phyloP scores from a whole-genome alignment of 2,329 filamentous ascomycete species.

The Diaporthe sp. region DNA sequence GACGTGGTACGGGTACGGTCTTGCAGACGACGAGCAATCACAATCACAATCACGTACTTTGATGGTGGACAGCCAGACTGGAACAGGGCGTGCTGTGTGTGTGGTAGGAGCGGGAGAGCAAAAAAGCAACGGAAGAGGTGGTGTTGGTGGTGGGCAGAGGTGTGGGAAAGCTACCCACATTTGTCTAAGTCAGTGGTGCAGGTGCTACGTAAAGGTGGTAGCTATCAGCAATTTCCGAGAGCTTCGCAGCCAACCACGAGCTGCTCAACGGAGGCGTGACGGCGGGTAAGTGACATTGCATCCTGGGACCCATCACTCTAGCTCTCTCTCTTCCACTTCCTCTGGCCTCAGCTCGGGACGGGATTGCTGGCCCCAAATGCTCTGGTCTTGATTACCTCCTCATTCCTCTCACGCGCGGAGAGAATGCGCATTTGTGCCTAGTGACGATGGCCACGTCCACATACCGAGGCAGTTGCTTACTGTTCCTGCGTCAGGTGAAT shows the following conservation, averaged over 20 bases:
- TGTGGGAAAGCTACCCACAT: conserved; percentile 23
- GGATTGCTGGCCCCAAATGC: background rate
- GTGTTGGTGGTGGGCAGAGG: conserved; percentile 11
- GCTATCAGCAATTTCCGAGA: conserved; percentile 17
- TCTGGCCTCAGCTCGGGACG: background rate
- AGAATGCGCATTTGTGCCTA: background rate
- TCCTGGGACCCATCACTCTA: background rate
- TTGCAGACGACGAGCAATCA: background rate
- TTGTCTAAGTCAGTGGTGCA: background rate
- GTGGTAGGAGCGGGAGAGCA: background rate
- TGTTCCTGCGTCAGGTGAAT: background rate
- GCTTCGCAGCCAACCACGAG: conserved; percentile 31
- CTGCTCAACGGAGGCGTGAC: conserved; percentile 2
- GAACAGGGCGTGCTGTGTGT: background rate
- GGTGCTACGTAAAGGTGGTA: background rate
- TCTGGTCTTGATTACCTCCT: background rate
- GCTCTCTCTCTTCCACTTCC: no score
- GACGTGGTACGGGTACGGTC: background rate
- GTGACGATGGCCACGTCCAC: no score
- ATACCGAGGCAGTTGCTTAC: background rate
- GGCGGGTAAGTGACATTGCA: conserved; percentile 2
- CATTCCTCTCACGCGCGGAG: background rate
- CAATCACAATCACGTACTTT: background rate
- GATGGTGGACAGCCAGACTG: background rate
- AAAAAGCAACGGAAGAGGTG: background rate